Evolutionary conservation across 169 alveolate species (phyloP).

Genomic region (Plasmodium yoelii): DNA sequence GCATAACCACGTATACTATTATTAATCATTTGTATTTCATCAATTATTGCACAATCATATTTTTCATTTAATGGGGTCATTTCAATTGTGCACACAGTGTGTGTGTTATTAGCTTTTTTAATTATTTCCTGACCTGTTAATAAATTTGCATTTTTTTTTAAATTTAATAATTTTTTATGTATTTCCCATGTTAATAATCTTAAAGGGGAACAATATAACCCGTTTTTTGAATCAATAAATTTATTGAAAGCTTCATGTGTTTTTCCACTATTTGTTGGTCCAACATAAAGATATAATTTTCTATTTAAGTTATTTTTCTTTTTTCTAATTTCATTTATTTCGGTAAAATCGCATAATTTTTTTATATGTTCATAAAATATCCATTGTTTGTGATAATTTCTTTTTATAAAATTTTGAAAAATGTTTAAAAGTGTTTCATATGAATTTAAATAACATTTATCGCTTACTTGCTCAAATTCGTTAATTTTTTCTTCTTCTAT

Average conservation of each 20-base stretch:
- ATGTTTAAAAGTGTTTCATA: conserved; percentile 24
- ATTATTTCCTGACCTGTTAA: conserved; percentile 92
- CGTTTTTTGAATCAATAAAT: conserved; percentile 86
- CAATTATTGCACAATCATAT: conserved; percentile 92
- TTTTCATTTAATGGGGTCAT: conserved; percentile 85
- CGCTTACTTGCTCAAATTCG: not conserved
- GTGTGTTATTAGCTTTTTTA: conserved; percentile 75
- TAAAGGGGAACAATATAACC: conserved; percentile 94
- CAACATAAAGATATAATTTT: conserved; percentile 87
- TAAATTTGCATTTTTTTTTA: conserved; percentile 85
- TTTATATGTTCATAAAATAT: conserved; percentile 62
- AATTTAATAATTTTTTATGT: conserved; percentile 81
- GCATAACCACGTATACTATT: conserved; percentile 92
- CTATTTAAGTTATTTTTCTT: conserved; percentile 78
- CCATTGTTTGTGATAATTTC: conserved; percentile 58
- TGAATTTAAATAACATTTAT: no score
- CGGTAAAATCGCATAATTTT: conserved; percentile 47
- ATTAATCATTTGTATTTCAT: conserved; percentile 93
- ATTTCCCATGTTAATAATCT: conserved; percentile 94
- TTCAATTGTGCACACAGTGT: conserved; percentile 93
- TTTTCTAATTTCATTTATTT: conserved; percentile 24
- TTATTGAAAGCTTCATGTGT: conserved; percentile 90
- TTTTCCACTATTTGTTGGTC: conserved; percentile 96
- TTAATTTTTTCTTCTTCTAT: not conserved
- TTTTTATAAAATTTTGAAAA: conserved; percentile 42